Evolutionary conservation across 2,329 filamentous ascomycete species (phyloP), one percentile per base, ranked within the genome.

Genomic region (Neophaeococcomyces aloes): DNA sequence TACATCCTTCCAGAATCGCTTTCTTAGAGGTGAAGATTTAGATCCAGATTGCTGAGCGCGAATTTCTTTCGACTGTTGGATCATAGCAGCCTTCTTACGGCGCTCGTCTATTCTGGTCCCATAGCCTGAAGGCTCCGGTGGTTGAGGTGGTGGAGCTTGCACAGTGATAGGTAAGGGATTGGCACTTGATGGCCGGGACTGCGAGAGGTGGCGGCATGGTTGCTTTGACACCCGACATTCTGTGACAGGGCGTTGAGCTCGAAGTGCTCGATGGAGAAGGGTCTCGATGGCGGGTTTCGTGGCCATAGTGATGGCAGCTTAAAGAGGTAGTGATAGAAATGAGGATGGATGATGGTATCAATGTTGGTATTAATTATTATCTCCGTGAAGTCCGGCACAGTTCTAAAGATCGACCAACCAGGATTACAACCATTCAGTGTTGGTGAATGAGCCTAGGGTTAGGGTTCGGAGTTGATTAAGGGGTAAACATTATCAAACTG

Each of bases 1-100:
- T 1, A 91, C 86, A 59, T 91, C 76, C 62, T 83, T 86, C 89
- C 89, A 96, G 68, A 95, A 95, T 42, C 88, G 75, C 67, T 79
- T 84, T 58, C 71, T 72, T 57, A 80, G 70, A 2, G 70, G 68
- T 25, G 60, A 55, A 15, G 56, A 51, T 27, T 56, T 53, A 14
- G 51, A 44, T 6, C 19, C 23, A n/a, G 50, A 42, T 2, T 67
- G 62, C 41, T 65, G 58, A 2, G 62, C 48, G 38, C 61, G 64
- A 41, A 66, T 50, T 49, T 68, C 59, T 49, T 69, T 65, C 3
- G 66, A 67, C 55, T 66, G 59, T 48, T 66, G 58, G 47, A 75
- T 58, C 27, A 68, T 55, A 47, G 72, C 69, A 2, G 67, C 67
- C 56, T 76, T 71, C 49, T 69, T 65, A 47, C 64, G 61, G 52